These are phyloP conservation scores for Pseudocercospora crystallina DNA, from an alignment of 2,329 filamentous ascomycete species.

Conservation along the genomic window DNA sequence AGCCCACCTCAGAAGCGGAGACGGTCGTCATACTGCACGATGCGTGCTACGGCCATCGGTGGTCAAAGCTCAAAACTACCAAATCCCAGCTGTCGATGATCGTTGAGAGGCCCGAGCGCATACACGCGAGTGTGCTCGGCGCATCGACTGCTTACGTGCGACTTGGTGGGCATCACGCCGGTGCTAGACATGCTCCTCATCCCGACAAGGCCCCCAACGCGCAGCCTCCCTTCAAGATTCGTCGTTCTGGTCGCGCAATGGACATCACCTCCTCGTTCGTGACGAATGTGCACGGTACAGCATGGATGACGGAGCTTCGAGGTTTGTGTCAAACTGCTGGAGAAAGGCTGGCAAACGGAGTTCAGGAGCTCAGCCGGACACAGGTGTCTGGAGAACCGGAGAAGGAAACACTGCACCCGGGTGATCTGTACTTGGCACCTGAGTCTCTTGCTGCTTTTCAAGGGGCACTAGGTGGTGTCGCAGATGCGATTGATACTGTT, in stretches of 20 bases:
- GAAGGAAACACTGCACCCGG: conserved; percentile 72
- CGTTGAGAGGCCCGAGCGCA: conserved; percentile 88
- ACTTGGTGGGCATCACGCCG: conserved; percentile 76
- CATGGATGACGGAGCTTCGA: conserved; percentile 92
- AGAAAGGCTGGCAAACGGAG: conserved; percentile 70
- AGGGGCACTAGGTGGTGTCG: conserved; percentile 86
- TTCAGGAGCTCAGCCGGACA: conserved; percentile 70
- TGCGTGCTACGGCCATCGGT: conserved; percentile 91
- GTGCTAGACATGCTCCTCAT: conserved; percentile 66
- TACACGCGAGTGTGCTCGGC: conserved; percentile 80
- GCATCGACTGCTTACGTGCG: conserved; percentile 85
- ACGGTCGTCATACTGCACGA: conserved; percentile 88
- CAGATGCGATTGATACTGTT: conserved; percentile 85
- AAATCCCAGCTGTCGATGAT: conserved; percentile 73
- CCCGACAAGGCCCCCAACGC: conserved; percentile 57
- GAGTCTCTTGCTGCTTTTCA: conserved; percentile 87
- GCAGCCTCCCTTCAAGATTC: conserved; percentile 74
- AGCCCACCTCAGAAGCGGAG: conserved; percentile 47
- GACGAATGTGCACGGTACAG: conserved; percentile 83
- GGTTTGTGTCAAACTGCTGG: conserved; percentile 81
- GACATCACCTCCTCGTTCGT: conserved; percentile 73
- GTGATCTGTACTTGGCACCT: conserved; percentile 85
- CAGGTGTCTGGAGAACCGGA: conserved; percentile 39
- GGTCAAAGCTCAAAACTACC: conserved; percentile 75
- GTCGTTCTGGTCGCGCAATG: conserved; percentile 72